Percentiles rank a stretch among this genome's conserved stretches.
phyloP scores from a whole-genome alignment of 1,284 basidiomycete genomes.

The Fomitiporia mediterranea region DNA sequence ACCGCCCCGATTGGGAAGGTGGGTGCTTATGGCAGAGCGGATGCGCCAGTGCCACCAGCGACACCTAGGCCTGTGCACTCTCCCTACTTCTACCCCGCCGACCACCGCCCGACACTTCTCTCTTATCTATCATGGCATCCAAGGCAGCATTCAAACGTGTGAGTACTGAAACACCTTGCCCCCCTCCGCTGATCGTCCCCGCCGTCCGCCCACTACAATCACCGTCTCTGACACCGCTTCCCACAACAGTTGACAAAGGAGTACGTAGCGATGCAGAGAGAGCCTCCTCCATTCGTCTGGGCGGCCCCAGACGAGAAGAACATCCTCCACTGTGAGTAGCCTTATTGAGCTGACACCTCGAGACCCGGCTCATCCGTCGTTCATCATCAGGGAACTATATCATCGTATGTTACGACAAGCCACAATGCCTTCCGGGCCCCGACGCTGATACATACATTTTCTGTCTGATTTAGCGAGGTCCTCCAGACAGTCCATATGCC shows the following conservation, averaged over 20 bases:
- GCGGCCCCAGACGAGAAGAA: slow-evolving; percentile 95
- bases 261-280: slow-evolving; percentile 88
- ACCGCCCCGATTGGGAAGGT: background rate
- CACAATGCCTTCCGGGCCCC: background rate
- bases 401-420: slow-evolving; percentile 51
- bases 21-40: background rate
- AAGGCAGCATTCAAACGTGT: slow-evolving; percentile 83
- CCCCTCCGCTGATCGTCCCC: slow-evolving; percentile 12
- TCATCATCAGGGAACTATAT: slow-evolving; percentile 77
- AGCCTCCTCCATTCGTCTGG: slow-evolving; percentile 92
- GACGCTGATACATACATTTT: slow-evolving; percentile 19
- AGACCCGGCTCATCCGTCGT: slow-evolving; percentile 3
- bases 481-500: slow-evolving; percentile 88
- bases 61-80: background rate
- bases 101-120: slow-evolving; percentile 1
- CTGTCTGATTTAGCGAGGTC: slow-evolving; percentile 63
- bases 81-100: slow-evolving; percentile 4
- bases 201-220: slow-evolving; percentile 9
- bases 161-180: slow-evolving; percentile 29
- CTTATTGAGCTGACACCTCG: slow-evolving; percentile 3
- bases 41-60: background rate
- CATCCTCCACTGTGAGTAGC: slow-evolving; percentile 74
- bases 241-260: slow-evolving; percentile 73
- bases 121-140: slow-evolving; percentile 55
- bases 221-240: slow-evolving; percentile 16